Percentiles rank a stretch among this genome's conserved stretches.
These are phyloP conservation scores for Microbotryum silenes-acaulis DNA, from an alignment of 1,284 basidiomycete genomes.

Conservation along the genomic window DNA sequence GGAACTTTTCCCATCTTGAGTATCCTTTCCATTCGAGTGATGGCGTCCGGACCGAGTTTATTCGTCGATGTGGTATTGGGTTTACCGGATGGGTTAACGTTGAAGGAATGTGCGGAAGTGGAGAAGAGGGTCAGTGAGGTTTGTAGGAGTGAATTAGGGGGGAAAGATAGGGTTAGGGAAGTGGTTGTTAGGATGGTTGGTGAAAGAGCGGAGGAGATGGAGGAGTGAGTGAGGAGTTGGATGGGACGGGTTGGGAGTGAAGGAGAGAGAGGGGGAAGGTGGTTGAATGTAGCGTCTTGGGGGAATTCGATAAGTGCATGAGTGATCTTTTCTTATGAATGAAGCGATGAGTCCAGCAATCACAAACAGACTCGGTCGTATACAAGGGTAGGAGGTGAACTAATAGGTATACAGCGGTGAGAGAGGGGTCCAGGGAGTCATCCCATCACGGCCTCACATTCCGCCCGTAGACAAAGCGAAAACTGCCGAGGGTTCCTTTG, in stretches of 20 bases:
- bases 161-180: constrained; percentile 17
- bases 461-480: no score
- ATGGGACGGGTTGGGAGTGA: not conserved
- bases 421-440: no score
- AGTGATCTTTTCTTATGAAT: no score
- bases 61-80: constrained; percentile 23
- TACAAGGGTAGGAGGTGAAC: no score
- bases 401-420: no score
- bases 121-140: constrained; percentile 5
- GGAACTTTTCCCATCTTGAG: constrained; percentile 21
- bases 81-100: constrained; percentile 11
- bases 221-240: not conserved
- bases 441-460: no score
- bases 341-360: no score
- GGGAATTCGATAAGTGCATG: no score
- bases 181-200: constrained; percentile 26
- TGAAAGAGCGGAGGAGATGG: constrained; percentile 1
- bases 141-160: constrained; percentile 11
- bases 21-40: constrained; percentile 23
- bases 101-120: constrained; percentile 10
- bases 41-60: constrained; percentile 24
- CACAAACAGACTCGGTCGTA: no score
- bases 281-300: no score
- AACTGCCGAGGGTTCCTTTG: no score
- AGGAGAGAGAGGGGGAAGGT: not conserved